phyloP scores from a whole-genome alignment of 2,329 filamentous ascomycete genomes.

The Penicillium brevicompactum region DNA sequence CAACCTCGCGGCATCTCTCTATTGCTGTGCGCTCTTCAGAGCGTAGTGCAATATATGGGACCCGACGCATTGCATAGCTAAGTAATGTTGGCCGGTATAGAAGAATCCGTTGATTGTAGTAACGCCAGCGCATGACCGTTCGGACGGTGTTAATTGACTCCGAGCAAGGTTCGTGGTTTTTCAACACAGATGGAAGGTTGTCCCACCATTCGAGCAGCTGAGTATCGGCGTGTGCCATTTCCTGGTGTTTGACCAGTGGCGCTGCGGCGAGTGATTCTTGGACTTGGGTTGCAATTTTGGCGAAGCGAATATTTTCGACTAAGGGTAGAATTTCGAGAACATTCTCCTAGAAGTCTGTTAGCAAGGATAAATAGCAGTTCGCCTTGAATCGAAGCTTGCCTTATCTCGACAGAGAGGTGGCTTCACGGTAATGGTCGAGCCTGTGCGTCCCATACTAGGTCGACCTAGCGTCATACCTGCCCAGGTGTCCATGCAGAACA shows the following conservation, averaged over 20 bases:
- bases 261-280: slow-evolving; percentile 74
- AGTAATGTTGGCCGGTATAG: slow-evolving; percentile 74
- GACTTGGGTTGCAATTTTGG: slow-evolving; percentile 75
- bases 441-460: slow-evolving; percentile 69
- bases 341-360: slow-evolving; percentile 48
- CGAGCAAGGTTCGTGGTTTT: slow-evolving; percentile 67
- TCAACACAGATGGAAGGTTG: slow-evolving; percentile 66
- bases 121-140: slow-evolving; percentile 80
- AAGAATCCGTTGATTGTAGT: slow-evolving; percentile 75
- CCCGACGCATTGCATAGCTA: slow-evolving; percentile 60
- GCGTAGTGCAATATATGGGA: slow-evolving; percentile 52
- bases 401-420: slow-evolving; percentile 57
- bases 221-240: slow-evolving; percentile 66
- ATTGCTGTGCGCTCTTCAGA: slow-evolving; percentile 69
- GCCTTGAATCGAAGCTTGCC: slow-evolving; percentile 30
- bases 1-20: slow-evolving; percentile 68
- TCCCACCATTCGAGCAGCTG: slow-evolving; percentile 74
- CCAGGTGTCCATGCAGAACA: slow-evolving; percentile 76
- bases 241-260: slow-evolving; percentile 66
- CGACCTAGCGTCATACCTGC: slow-evolving; percentile 70
- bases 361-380: slow-evolving; percentile 25
- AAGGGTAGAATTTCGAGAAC: slow-evolving; percentile 69
- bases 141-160: slow-evolving; percentile 70
- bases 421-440: slow-evolving; percentile 67
- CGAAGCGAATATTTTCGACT: slow-evolving; percentile 77